Evolutionary conservation across 1,284 basidiomycete species (phyloP).

Genomic region (Pseudozyma pruni): DNA sequence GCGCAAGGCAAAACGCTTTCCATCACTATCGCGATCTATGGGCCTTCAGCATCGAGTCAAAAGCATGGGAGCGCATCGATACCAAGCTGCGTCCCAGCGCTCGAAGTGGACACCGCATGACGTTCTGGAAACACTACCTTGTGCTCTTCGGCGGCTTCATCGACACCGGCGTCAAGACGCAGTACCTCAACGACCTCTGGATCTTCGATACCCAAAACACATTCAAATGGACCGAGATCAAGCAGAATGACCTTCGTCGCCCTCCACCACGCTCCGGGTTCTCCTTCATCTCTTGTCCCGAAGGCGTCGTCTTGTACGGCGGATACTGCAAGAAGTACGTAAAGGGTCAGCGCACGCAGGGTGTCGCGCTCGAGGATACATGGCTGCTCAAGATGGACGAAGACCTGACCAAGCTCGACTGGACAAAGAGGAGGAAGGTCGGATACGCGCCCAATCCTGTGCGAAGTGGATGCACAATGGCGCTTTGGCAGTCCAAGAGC

Average conservation of each 20-base stretch:
- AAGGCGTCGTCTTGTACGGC: conserved; percentile 86
- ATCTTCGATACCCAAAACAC: conserved; percentile 82
- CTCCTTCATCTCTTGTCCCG: conserved; percentile 81
- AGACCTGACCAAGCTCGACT: conserved; percentile 72
- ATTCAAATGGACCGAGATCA: conserved; percentile 86
- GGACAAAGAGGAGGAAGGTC: conserved; percentile 84
- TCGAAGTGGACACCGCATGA: conserved; percentile 85
- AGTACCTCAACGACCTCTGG: conserved; percentile 88
- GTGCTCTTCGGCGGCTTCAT: conserved; percentile 89
- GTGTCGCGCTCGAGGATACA: conserved; percentile 88
- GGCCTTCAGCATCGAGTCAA: conserved; percentile 61
- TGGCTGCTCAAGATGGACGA: conserved; percentile 80
- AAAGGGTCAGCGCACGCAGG: conserved; percentile 85
- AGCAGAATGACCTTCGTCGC: conserved; percentile 68
- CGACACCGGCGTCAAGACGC: conserved; percentile 80
- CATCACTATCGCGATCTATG: conserved; percentile 83
- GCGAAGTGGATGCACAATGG: conserved; percentile 83
- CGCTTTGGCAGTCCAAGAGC: conserved; percentile 75
- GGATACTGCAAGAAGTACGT: conserved; percentile 92
- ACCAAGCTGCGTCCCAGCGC: conserved; percentile 83
- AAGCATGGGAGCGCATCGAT: conserved; percentile 90
- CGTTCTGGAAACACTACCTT: conserved; percentile 84
- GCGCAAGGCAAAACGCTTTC: conserved; percentile 84
- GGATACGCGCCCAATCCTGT: conserved; percentile 72
- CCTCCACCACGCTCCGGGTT: conserved; percentile 73